These are phyloP conservation scores for Populus tremula DNA, from an alignment of 345 rosid genomes.

Conservation along the genomic window DNA sequence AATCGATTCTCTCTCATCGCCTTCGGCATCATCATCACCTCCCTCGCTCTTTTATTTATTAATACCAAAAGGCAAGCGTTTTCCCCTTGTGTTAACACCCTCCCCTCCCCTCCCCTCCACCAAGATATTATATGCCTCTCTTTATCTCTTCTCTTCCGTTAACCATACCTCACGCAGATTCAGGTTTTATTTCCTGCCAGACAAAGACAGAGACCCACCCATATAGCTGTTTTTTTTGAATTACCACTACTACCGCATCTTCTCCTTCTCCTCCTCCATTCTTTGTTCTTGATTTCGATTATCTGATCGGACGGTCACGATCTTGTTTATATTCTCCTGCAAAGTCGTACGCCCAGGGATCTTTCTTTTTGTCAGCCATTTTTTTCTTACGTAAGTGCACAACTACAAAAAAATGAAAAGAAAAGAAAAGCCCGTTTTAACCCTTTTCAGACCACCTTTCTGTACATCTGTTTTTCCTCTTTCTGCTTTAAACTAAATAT, in stretches of 20 bases:
- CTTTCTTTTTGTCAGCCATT: constrained; percentile 18
- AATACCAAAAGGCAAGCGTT: background rate
- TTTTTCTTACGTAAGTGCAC: constrained; percentile 27
- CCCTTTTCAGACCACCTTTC: constrained; percentile 24
- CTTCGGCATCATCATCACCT: constrained; percentile 5
- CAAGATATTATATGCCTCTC: background rate
- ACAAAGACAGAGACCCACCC: background rate
- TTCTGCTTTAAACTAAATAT: background rate
- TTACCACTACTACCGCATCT: background rate
- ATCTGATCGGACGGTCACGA: constrained; percentile 38
- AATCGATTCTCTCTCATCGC: background rate
- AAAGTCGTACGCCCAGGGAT: constrained; percentile 41
- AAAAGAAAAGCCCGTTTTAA: background rate
- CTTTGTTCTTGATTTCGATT: background rate
- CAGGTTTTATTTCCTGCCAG: background rate
- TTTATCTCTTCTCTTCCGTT: background rate
- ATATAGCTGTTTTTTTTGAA: background rate
- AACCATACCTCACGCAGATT: background rate
- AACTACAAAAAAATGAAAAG: background rate
- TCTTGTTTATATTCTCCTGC: constrained; percentile 26
- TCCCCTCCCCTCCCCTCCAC: background rate
- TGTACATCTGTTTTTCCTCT: background rate
- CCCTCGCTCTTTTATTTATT: constrained; percentile 16
- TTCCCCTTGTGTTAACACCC: background rate
- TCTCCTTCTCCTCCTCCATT: background rate